Percentiles rank a stretch among this genome's conserved stretches.
Conservation (phyloP, 108 stramenopile genomes). For the Cyclotella baltica region DNA sequence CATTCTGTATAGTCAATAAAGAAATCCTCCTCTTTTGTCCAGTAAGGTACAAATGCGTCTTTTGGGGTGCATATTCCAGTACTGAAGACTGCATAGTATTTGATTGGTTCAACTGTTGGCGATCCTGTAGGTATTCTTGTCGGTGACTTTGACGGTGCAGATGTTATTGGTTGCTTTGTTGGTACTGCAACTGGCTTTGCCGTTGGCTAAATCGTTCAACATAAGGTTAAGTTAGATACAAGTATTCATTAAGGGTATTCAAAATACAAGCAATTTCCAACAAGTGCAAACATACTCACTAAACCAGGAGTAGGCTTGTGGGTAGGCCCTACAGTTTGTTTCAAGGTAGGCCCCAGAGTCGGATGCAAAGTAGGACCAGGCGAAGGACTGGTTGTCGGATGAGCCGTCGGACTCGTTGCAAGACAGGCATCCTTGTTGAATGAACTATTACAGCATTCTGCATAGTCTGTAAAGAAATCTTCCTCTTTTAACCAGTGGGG, state of each 20-base stretch:
- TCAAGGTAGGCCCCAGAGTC: no score
- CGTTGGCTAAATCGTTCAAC: no score
- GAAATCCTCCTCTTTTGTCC: neutral
- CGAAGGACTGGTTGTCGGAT: neutral
- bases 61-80: conserved; percentile 2
- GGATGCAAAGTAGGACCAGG: no score
- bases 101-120: neutral
- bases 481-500: neutral
- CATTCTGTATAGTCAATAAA: neutral
- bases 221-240: no score
- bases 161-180: neutral
- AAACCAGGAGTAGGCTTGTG: no score
- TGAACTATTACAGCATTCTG: neutral
- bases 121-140: neutral
- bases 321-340: no score
- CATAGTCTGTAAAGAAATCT: conserved; percentile 1
- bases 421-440: neutral
- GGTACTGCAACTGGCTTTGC: no score
- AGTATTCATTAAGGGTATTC: no score
- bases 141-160: neutral
- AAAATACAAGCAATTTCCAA: no score
- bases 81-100: neutral
- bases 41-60: neutral
- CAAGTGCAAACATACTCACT: no score
- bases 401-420: neutral